Base-by-base conservation (phyloP, 495 filamentous ascomycete species). In the Tuber calosporum region DNA sequence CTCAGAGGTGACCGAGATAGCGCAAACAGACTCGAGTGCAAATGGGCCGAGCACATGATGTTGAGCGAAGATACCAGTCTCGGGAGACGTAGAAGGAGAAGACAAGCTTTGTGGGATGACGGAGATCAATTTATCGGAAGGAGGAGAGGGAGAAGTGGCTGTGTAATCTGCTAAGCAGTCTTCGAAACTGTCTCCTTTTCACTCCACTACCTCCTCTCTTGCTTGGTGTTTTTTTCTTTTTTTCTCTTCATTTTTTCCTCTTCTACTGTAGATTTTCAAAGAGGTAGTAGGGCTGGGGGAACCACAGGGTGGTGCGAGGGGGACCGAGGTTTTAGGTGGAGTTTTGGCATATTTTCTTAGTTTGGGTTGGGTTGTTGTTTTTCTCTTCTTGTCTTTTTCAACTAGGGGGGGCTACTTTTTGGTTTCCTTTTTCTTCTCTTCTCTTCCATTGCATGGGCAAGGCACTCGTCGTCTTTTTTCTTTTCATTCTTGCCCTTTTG, bases 1-100 rank as follows among this genome's bases (percentile, higher is more conserved):
- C 83, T 96, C 41, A 84, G 87, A 26, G 92, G 93, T 1, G 91
- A 97, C 71, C 85, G 92, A 36, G 82, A 83, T 0, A 84, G 90
- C 4, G 95, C 95, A 2, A 83, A 84, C 43, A 84, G 91, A 19
- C 84, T 99, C 34, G 93, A 97, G 83, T 85, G 88, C 69, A 96
- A 93, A 83, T 99, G 95, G 95, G 92, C 90, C 0, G 91, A 96
- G 42, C 94, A 93, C 76, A 98, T 97, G 95, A 90, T 94, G 83
- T 89, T 91, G 8, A 91, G 87, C 36, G 92, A 97, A 78, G 96
- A 97, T 80, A 92, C 90, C 0, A 87, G 86, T 1, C 85, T 79
- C 1, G 89, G 88, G 0, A 85, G 93, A 48, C 84, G 94, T 72
- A 83, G 94, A 68, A 85, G 93, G 74, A 84, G 93, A 39, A 86